Evolutionary conservation across 345 rosid genomes (phyloP).

Genomic region (Combretum micranthum): DNA sequence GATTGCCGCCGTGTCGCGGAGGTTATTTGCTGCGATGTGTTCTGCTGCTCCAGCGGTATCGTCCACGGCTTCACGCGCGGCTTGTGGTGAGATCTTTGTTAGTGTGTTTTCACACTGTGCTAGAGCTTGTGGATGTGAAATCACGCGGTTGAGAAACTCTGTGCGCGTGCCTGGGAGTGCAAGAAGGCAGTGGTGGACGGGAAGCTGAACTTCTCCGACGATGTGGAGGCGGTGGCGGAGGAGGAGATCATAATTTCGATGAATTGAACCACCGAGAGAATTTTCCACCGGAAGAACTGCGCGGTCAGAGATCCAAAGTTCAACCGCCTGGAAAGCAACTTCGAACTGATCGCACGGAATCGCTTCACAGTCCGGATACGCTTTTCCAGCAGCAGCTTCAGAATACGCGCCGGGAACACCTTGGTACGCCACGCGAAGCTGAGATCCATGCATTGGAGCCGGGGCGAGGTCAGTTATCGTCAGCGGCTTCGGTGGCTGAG

Average conservation of each 20-base stretch:
- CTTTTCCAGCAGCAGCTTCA: conserved; percentile 96
- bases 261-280: conserved; percentile 94
- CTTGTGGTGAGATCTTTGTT: conserved; percentile 72
- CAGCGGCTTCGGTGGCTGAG: conserved; percentile 38
- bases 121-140: conserved; percentile 95
- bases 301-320: conserved; percentile 98
- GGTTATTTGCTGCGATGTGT: conserved; percentile 56
- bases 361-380: conserved; percentile 86
- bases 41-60: conserved; percentile 96
- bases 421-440: conserved; percentile 85
- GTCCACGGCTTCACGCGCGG: conserved; percentile 82
- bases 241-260: conserved; percentile 87
- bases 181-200: conserved; percentile 89
- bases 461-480: conserved; percentile 72
- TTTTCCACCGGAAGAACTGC: conserved; percentile 93
- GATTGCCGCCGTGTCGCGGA: conserved; percentile 82
- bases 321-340: conserved; percentile 93
- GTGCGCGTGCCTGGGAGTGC: conserved; percentile 84
- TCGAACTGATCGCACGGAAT: conserved; percentile 97
- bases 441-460: conserved; percentile 88
- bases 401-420: conserved; percentile 99
- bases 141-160: conserved; percentile 76
- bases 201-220: conserved; percentile 90
- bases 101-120: conserved; percentile 85
- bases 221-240: conserved; percentile 97